Conservation (phyloP, 768 basidiomycete species). For the Kwoniella newhampshirensis region DNA sequence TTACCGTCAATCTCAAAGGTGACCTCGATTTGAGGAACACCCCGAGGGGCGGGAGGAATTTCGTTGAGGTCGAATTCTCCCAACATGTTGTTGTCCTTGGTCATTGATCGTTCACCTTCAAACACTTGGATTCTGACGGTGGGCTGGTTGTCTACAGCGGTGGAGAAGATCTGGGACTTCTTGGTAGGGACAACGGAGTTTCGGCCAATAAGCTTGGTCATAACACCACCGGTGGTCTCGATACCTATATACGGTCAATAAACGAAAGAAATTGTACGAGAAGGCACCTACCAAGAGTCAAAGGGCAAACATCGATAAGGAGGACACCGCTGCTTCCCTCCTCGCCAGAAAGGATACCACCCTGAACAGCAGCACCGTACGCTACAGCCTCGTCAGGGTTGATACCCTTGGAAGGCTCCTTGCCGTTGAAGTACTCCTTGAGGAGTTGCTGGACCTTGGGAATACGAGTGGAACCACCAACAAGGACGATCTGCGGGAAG, state of each 20-base stretch:
- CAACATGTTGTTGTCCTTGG: slow-evolving; percentile 97
- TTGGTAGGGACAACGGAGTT: slow-evolving; percentile 53
- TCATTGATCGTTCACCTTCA: slow-evolving; percentile 96
- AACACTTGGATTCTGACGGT: slow-evolving; percentile 55
- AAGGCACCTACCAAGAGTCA: slow-evolving; percentile 42
- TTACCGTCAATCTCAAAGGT: slow-evolving; percentile 93
- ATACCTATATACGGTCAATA: slow-evolving; percentile 77
- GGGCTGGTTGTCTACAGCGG: slow-evolving; percentile 55
- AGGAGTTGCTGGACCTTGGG: slow-evolving; percentile 96
- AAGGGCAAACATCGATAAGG: slow-evolving; percentile 87
- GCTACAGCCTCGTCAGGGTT: slow-evolving; percentile 99
- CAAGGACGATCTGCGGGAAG: slow-evolving; percentile 75
- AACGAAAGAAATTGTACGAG: not conserved
- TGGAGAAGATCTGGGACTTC: slow-evolving; percentile 55
- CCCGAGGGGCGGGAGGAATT: slow-evolving; percentile 94
- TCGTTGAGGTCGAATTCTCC: slow-evolving; percentile 98
- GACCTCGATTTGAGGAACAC: slow-evolving; percentile 96
- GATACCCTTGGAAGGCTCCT: slow-evolving; percentile 98
- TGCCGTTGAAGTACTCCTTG: slow-evolving; percentile 97
- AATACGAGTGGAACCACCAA: slow-evolving; percentile 97
- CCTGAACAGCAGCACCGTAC: slow-evolving; percentile 98
- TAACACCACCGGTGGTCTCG: slow-evolving; percentile 98
- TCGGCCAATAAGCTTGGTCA: slow-evolving; percentile 81
- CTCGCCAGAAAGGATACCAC: slow-evolving; percentile 94
- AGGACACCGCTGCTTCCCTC: slow-evolving; percentile 84